These are phyloP conservation scores for Cryphonectria japonica DNA, from an alignment of 2,329 filamentous ascomycete genomes.

Conservation along the genomic window DNA sequence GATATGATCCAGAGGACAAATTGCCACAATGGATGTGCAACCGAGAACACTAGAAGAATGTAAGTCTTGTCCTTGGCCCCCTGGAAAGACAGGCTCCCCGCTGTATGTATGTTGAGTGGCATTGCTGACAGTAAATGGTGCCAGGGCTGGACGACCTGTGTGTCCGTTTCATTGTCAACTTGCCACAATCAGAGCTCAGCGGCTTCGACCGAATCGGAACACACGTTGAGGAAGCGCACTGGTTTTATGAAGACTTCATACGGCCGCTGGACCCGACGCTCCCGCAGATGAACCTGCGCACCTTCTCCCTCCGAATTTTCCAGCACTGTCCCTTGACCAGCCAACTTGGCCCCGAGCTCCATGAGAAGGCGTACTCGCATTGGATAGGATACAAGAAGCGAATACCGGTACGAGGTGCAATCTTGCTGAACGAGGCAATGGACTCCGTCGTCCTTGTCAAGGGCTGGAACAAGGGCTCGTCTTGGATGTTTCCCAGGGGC, in stretches of 20 bases:
- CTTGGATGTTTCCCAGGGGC: constrained; percentile 94
- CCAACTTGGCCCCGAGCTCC: constrained; percentile 75
- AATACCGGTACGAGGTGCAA: constrained; percentile 91
- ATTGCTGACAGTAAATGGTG: constrained; percentile 26
- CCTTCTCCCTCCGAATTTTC: constrained; percentile 89
- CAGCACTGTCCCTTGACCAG: constrained; percentile 90
- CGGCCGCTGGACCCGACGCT: constrained; percentile 83
- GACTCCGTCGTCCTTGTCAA: constrained; percentile 92
- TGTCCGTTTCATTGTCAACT: constrained; percentile 97
- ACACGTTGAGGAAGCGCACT: constrained; percentile 98
- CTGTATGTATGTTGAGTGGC: constrained; percentile 18
- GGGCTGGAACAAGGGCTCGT: constrained; percentile 95
- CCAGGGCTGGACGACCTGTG: constrained; percentile 95
- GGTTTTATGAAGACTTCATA: constrained; percentile 99
- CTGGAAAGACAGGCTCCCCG: background rate
- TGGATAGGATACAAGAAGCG: constrained; percentile 94
- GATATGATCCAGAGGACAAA: constrained; percentile 27
- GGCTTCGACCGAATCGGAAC: constrained; percentile 96
- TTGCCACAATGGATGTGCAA: constrained; percentile 24
- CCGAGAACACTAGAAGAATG: constrained; percentile 30
- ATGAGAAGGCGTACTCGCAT: constrained; percentile 83
- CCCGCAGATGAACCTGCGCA: constrained; percentile 81
- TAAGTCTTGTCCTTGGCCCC: constrained; percentile 10
- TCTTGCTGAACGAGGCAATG: constrained; percentile 92
- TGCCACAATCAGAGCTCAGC: constrained; percentile 86